Base-by-base conservation (phyloP, 140 eudicot species). In the Ambrosia hybrid region DNA sequence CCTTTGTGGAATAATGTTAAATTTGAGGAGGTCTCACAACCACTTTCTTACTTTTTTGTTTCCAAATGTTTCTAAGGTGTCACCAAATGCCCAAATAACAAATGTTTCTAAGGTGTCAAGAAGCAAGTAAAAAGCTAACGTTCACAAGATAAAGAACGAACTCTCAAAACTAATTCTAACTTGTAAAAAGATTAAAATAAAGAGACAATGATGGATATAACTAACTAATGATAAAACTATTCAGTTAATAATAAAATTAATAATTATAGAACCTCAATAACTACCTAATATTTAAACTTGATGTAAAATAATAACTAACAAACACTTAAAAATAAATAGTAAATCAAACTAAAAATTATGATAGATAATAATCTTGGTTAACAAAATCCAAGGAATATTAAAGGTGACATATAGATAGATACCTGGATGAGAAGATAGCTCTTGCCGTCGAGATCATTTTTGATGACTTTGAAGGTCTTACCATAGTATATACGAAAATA, bases 341-440 rank as follows among this genome's bases (percentile, higher is more conserved):
- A 43, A 43, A 43, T 9, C 2, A 9, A 43, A 43, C 5, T 41
- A 41, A 43, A 6, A 43, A 6, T 9, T 43, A 5, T 6, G 2
- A 43, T 43, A 43, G 48, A 7, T 41, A 9, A 9, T 6, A 43
- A 9, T 6, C 48, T 43, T 2, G 5, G 11, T 6, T 6, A 8
- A 43, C 48, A 43, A 43, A 41, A 41, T 7, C 46, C 8, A 41
- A 41, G 0, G 1, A n/a, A n/a, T n/a, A 21, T 21, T 21, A 21
- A 11, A 46, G 11, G 52, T 48, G n/a, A 48, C 52, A 9, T 48
- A 30, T 30, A 30, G 34, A 30, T 30, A 61, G 49, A 36, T 62
- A 94, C 99, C 97, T 90, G 99, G 65, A 85, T 86, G 69, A 94
- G 99, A 86, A 94, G 99, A 75, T 94, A 94, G 65, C 96, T 90